phyloP scores from a whole-genome alignment of 2,329 filamentous ascomycete genomes.

The Sphaceloma murrayae region DNA sequence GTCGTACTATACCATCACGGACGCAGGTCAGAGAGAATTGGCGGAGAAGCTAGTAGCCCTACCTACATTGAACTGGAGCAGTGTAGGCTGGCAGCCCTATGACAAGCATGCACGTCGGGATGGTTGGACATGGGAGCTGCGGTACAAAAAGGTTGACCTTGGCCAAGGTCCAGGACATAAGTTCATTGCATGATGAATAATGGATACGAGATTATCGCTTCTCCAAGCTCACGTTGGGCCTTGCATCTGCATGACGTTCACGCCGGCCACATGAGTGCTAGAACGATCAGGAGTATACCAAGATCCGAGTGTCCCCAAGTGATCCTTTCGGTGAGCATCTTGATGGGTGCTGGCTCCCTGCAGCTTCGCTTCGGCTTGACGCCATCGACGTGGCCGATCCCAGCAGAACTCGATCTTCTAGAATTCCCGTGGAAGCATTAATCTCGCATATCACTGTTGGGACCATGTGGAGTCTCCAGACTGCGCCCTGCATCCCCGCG shows the following conservation, averaged over 20 bases:
- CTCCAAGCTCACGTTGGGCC: too few species aligned
- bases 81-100: slow-evolving; percentile 14
- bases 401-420: background rate
- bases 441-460: background rate
- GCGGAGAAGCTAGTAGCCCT: slow-evolving; percentile 24
- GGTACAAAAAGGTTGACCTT: slow-evolving; percentile 25
- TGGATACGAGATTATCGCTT: too few species aligned
- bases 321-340: too few species aligned
- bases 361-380: background rate
- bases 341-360: background rate
- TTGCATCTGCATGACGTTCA: too few species aligned
- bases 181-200: slow-evolving; percentile 7
- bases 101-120: background rate
- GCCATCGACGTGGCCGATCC: background rate
- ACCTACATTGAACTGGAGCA: slow-evolving; percentile 25
- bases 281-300: too few species aligned
- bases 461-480: background rate
- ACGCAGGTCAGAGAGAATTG: background rate
- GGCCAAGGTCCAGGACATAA: background rate
- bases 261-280: too few species aligned
- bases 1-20: slow-evolving; percentile 5
- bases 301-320: too few species aligned
- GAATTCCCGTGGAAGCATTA: slow-evolving; percentile 3
- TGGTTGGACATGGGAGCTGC: slow-evolving; percentile 22
- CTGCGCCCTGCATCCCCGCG: too few species aligned